Conservation (phyloP, 371 early-diverging fungal species). For the Phascolomyces articulosus region DNA sequence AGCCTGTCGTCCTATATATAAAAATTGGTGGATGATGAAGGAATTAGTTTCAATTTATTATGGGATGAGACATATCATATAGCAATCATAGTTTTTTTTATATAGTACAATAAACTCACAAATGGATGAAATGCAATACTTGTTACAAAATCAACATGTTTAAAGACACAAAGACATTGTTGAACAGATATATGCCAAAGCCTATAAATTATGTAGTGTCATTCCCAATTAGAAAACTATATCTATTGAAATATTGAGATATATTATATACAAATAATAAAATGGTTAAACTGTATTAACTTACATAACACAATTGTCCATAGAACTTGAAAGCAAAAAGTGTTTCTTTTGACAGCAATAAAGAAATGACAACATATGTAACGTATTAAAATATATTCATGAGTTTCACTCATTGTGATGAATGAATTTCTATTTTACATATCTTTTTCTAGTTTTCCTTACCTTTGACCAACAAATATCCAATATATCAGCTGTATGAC, state of each 20-base stretch:
- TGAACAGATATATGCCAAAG: conserved; percentile 80
- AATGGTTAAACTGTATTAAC: no score
- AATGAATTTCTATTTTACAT: not conserved
- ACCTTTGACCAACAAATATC: conserved; percentile 87
- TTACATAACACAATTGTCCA: conserved; percentile 80
- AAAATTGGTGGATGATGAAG: not conserved
- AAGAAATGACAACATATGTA: conserved; percentile 9
- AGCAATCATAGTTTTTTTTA: no score
- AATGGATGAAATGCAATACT: conserved; percentile 83
- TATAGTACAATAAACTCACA: conserved; percentile 22
- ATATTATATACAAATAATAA: no score
- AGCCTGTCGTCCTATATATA: conserved; percentile 72
- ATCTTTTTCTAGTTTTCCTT: conserved; percentile 19
- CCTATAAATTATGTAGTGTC: conserved; percentile 42
- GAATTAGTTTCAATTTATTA: not conserved
- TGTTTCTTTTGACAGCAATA: conserved; percentile 45
- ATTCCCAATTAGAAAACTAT: no score
- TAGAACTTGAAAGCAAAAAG: conserved; percentile 81
- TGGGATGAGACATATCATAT: no score
- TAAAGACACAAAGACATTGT: conserved; percentile 79
- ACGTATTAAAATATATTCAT: no score
- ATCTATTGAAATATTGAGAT: no score
- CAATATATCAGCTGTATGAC: conserved; percentile 74
- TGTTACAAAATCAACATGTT: conserved; percentile 79
- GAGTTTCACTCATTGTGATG: no score